Evolutionary conservation across 2,329 filamentous ascomycete species (phyloP).

Genomic region (Elsinoe perseae): DNA sequence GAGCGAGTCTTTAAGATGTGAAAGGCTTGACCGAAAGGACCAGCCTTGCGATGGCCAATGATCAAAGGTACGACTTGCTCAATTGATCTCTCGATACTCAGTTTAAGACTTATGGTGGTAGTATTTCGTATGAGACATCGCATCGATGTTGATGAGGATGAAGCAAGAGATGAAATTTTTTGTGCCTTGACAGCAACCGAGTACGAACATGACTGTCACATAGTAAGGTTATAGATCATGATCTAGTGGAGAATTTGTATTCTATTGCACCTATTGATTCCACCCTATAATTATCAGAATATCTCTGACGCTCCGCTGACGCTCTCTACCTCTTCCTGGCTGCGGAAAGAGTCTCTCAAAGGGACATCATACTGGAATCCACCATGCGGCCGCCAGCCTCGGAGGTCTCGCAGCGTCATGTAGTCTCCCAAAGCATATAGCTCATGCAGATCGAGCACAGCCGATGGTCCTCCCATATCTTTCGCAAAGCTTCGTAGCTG

Average conservation of each 20-base stretch:
- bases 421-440: conserved; percentile 7
- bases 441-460: neutral
- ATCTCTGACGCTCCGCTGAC: neutral
- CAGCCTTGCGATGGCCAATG: too few species aligned
- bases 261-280: too few species aligned
- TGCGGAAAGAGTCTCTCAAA: neutral
- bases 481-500: conserved; percentile 1
- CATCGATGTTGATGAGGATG: too few species aligned
- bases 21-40: neutral
- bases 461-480: conserved; percentile 7
- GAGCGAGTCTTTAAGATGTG: neutral
- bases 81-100: too few species aligned
- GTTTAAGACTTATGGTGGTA: too few species aligned
- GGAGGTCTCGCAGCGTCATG: neutral
- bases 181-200: too few species aligned
- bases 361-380: neutral
- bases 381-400: neutral
- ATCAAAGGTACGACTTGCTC: too few species aligned
- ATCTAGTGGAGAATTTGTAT: too few species aligned
- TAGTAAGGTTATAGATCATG: too few species aligned
- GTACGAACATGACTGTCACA: too few species aligned
- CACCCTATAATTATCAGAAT: neutral
- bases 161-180: too few species aligned
- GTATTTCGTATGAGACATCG: too few species aligned
- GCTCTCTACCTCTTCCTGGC: neutral